Evolutionary conservation across 2,329 filamentous ascomycete genomes (phyloP).

Genomic region (Bipolaris bicolor): DNA sequence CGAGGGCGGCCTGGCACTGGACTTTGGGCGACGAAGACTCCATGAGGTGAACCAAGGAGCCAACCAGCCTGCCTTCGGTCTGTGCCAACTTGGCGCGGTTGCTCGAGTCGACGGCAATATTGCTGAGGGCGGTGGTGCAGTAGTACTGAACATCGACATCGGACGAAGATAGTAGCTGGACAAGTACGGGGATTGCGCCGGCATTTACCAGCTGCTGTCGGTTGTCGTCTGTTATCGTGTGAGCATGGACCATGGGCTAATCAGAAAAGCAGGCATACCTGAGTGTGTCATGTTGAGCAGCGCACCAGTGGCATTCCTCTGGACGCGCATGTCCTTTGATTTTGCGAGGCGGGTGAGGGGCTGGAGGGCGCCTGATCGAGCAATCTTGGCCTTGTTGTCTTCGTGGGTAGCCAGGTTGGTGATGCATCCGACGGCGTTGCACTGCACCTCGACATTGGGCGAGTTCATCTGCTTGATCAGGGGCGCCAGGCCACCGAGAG

Average conservation of each 20-base stretch:
- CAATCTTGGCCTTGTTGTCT: conserved; percentile 99
- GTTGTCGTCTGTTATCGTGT: conserved; percentile 77
- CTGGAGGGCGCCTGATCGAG: conserved; percentile 87
- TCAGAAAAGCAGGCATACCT: conserved; percentile 61
- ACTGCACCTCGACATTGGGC: conserved; percentile 96
- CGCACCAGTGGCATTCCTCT: conserved; percentile 95
- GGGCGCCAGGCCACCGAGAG: conserved; percentile 85
- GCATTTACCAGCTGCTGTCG: conserved; percentile 96
- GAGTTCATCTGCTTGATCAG: conserved; percentile 99
- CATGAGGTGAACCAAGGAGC: conserved; percentile 94
- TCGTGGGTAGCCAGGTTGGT: conserved; percentile 98
- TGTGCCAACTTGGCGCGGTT: conserved; percentile 92
- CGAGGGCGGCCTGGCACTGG: conserved; percentile 94
- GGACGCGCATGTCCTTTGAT: conserved; percentile 97
- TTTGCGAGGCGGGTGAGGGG: conserved; percentile 92
- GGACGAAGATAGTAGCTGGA: conserved; percentile 87
- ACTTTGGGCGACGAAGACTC: conserved; percentile 93
- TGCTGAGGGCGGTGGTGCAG: conserved; percentile 97
- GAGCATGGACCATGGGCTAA: conserved; percentile 16
- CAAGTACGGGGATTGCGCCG: conserved; percentile 95
- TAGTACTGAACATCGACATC: conserved; percentile 99
- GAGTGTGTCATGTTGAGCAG: conserved; percentile 99
- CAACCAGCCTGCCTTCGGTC: conserved; percentile 87
- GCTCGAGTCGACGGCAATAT: conserved; percentile 92
- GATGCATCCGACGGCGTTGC: conserved; percentile 98